Percentiles rank a stretch among this genome's conserved stretches.
phyloP scores from a whole-genome alignment of 805 yeast genomes.

The Torulaspora microellipsoides region DNA sequence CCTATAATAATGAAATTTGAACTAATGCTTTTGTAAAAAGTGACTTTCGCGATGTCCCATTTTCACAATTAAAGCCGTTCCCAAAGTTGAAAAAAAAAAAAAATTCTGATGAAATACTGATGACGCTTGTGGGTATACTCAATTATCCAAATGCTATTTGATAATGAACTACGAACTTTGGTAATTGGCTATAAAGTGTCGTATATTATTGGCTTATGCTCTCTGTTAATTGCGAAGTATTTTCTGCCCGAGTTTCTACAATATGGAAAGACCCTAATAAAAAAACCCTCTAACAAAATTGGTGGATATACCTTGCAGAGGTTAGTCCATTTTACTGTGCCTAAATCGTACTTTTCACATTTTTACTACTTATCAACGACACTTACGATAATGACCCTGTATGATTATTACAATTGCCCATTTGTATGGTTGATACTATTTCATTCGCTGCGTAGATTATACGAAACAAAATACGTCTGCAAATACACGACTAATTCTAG shows the following conservation, averaged over 20 bases:
- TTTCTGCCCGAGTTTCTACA: conserved; percentile 36
- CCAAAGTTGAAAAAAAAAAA: neutral
- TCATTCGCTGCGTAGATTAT: conserved; percentile 53
- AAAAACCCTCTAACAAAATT: conserved; percentile 3
- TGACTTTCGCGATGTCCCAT: neutral
- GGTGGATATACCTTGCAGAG: conserved; percentile 1
- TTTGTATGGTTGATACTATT: conserved; percentile 33
- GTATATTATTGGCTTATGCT: conserved; percentile 18
- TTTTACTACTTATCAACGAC: conserved; percentile 49
- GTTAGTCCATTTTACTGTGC: conserved; percentile 43
- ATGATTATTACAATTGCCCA: conserved; percentile 7
- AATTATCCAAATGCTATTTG: neutral
- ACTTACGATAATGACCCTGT: conserved; percentile 26
- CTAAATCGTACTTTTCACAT: conserved; percentile 59
- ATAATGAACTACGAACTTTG: neutral
- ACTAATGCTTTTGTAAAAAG: too few species aligned
- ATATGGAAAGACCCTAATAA: conserved; percentile 43
- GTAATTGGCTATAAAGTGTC: conserved; percentile 8
- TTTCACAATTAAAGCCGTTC: neutral
- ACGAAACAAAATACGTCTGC: conserved; percentile 50
- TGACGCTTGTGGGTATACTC: too few species aligned
- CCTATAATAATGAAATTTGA: too few species aligned
- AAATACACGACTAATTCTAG: conserved; percentile 44
- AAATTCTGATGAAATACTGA: too few species aligned
- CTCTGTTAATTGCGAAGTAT: conserved; percentile 35